These are phyloP conservation scores for Euphorbia corollata DNA, from an alignment of 441 rosid genomes.

Conservation along the genomic window DNA sequence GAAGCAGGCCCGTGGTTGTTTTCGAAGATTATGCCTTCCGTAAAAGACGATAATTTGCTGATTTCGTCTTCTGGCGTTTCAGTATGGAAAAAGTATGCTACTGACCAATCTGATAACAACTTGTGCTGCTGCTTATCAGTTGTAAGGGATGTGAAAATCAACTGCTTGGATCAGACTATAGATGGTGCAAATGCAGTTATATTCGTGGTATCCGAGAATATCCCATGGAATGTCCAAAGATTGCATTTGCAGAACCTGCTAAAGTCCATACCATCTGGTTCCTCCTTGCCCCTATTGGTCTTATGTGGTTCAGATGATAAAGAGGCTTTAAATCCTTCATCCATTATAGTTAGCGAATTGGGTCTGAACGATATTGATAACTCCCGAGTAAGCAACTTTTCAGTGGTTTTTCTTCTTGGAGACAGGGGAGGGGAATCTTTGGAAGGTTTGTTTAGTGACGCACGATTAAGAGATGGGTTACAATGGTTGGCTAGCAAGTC, in stretches of 20 bases:
- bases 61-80: slow-evolving; percentile 59
- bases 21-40: slow-evolving; percentile 64
- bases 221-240: slow-evolving; percentile 62
- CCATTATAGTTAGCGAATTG: slow-evolving; percentile 37
- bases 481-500: slow-evolving; percentile 75
- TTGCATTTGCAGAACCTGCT: slow-evolving; percentile 50
- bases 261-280: slow-evolving; percentile 51
- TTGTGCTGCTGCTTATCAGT: slow-evolving; percentile 63
- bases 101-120: slow-evolving; percentile 34
- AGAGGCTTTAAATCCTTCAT: slow-evolving; percentile 37
- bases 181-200: slow-evolving; percentile 71
- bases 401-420: slow-evolving; percentile 50
- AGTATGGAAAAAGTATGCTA: slow-evolving; percentile 73
- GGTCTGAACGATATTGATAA: slow-evolving; percentile 61
- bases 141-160: slow-evolving; percentile 43
- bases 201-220: slow-evolving; percentile 53
- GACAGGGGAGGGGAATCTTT: slow-evolving; percentile 30
- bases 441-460: slow-evolving; percentile 62
- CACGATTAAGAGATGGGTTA: slow-evolving; percentile 60
- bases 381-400: slow-evolving; percentile 50
- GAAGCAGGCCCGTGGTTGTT: slow-evolving; percentile 56
- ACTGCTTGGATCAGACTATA: slow-evolving; percentile 31
- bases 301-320: slow-evolving; percentile 40
- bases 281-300: slow-evolving; percentile 73
- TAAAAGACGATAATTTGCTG: slow-evolving; percentile 40